A percentile compares a stretch with the other conserved stretches of the same genome.
These are phyloP conservation scores for Xylaria sp. DNA, from an alignment of 2,329 filamentous ascomycete genomes.

Conservation along the genomic window DNA sequence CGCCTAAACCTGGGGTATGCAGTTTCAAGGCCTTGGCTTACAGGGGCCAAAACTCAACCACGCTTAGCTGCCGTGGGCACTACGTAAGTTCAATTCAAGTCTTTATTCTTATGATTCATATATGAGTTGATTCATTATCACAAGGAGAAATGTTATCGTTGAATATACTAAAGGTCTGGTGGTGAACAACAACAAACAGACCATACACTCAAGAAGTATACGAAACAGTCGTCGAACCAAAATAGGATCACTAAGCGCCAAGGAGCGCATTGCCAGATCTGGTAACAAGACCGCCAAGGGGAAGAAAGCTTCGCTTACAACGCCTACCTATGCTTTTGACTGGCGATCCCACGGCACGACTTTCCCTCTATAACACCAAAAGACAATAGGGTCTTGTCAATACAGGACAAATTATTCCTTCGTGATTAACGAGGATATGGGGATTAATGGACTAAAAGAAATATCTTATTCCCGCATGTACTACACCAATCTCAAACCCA, in stretches of 20 bases:
- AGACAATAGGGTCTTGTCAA: not conserved
- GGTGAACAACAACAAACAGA: not conserved
- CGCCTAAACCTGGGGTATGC: constrained; percentile 32
- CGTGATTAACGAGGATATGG: not conserved
- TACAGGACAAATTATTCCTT: not conserved
- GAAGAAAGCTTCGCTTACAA: not conserved
- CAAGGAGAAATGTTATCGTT: not conserved
- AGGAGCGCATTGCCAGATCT: not conserved
- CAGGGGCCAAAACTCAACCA: not conserved
- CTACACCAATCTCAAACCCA: not conserved
- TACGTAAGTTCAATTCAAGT: not conserved
- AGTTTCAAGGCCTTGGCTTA: constrained; percentile 34
- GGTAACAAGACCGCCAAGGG: not conserved
- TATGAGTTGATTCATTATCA: not conserved
- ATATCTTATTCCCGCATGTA: not conserved
- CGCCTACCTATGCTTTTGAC: not conserved
- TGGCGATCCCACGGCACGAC: not conserved
- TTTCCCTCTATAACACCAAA: not conserved
- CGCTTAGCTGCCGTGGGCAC: not conserved
- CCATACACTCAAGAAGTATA: not conserved
- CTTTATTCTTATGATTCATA: not conserved
- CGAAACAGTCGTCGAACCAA: not conserved
- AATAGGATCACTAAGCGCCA: constrained; percentile 5
- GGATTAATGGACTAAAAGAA: not conserved
- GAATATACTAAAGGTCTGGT: not conserved